These are phyloP conservation scores for Mesembryanthemum crystallinum DNA, from an alignment of 148 eudicot species.

Conservation along the genomic window DNA sequence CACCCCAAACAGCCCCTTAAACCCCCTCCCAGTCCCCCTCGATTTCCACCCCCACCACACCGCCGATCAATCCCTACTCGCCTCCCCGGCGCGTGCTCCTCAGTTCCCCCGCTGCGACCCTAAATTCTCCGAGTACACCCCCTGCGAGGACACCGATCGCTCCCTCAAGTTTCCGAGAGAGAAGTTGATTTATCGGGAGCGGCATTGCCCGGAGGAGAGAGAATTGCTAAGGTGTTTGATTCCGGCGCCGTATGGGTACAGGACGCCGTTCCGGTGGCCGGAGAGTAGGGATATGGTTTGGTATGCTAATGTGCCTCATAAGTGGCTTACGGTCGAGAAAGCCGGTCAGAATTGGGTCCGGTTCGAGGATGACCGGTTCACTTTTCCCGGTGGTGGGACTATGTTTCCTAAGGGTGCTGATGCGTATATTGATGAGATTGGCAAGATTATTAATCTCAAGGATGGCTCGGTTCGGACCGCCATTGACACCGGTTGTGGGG, in stretches of 20 bases:
- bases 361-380: constrained; percentile 74
- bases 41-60: constrained; percentile 62
- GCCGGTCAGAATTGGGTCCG: constrained; percentile 95
- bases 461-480: constrained; percentile 83
- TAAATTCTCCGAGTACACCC: constrained; percentile 60
- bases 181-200: constrained; percentile 51
- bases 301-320: constrained; percentile 92
- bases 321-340: constrained; percentile 84
- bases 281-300: constrained; percentile 64
- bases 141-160: constrained; percentile 64
- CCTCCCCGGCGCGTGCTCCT: constrained; percentile 31
- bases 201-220: constrained; percentile 63
- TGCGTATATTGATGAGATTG: constrained; percentile 82
- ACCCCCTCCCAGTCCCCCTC: constrained; percentile 23
- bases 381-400: constrained; percentile 91
- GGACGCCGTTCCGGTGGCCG: constrained; percentile 79
- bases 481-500: constrained; percentile 97
- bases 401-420: constrained; percentile 86
- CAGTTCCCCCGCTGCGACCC: constrained; percentile 55
- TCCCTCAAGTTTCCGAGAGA: constrained; percentile 57
- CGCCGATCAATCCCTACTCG: constrained; percentile 25
- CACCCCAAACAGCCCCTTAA: background rate
- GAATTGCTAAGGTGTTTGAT: constrained; percentile 56
- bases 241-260: constrained; percentile 72
- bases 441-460: constrained; percentile 48